These are phyloP conservation scores for Umbelopsis sp. DNA, from an alignment of 192 early-diverging fungal genomes.

Conservation along the genomic window DNA sequence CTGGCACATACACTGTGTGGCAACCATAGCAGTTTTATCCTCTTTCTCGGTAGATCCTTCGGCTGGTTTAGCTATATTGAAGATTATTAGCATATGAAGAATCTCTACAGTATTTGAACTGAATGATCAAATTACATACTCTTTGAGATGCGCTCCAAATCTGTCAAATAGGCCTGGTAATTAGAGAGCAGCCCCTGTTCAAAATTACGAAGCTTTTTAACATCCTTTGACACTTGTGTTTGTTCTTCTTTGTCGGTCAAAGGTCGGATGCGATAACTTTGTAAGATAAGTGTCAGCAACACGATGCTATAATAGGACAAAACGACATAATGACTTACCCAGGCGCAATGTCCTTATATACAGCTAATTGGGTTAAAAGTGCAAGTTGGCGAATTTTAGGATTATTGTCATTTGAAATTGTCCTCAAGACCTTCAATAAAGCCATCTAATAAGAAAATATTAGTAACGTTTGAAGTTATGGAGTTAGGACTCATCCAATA, in stretches of 20 bases:
- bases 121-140: slow-evolving; percentile 22
- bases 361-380: slow-evolving; percentile 85
- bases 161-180: slow-evolving; percentile 86
- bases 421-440: slow-evolving; percentile 69
- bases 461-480: slow-evolving; percentile 19
- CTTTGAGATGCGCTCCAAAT: slow-evolving; percentile 56
- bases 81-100: background rate
- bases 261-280: slow-evolving; percentile 84
- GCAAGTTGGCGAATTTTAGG: slow-evolving; percentile 72
- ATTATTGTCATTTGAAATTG: slow-evolving; percentile 68
- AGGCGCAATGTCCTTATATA: slow-evolving; percentile 95
- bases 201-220: slow-evolving; percentile 83
- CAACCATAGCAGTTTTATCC: slow-evolving; percentile 52
- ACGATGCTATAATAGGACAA: background rate
- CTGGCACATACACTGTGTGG: slow-evolving; percentile 82
- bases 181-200: slow-evolving; percentile 81
- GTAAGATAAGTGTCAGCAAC: background rate
- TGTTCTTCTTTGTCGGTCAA: slow-evolving; percentile 81
- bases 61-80: slow-evolving; percentile 36
- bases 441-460: slow-evolving; percentile 46
- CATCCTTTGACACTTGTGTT: slow-evolving; percentile 83
- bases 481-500: background rate
- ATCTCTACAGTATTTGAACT: background rate
- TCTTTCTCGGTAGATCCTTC: slow-evolving; percentile 37
- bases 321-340: slow-evolving; percentile 42